A percentile compares a stretch with the other conserved stretches of the same genome.
Evolutionary conservation across 2,329 filamentous ascomycete genomes (phyloP).

Genomic region (Periglandula ipomoeae): DNA sequence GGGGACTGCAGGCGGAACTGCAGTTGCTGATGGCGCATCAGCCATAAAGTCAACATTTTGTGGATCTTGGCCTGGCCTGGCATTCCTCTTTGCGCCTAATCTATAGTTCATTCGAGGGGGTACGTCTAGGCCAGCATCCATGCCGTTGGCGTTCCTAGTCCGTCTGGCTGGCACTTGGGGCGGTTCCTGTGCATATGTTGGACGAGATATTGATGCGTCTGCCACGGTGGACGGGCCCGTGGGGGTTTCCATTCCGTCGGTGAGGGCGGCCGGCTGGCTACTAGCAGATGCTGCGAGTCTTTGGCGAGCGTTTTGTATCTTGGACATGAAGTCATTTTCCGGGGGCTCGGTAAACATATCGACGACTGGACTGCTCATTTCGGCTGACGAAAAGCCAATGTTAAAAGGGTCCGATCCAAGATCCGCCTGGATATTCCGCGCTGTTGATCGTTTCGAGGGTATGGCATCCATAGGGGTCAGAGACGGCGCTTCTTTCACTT

Average conservation of each 20-base stretch:
- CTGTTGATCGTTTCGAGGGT: slow-evolving; percentile 30
- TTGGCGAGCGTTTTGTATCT: slow-evolving; percentile 42
- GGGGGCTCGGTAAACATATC: slow-evolving; percentile 31
- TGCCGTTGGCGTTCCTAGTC: slow-evolving; percentile 42
- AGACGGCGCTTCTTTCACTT: slow-evolving; percentile 24
- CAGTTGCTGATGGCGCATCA: slow-evolving; percentile 29
- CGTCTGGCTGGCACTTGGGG: slow-evolving; percentile 44
- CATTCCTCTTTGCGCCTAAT: slow-evolving; percentile 34
- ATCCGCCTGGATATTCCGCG: slow-evolving; percentile 29
- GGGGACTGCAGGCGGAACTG: slow-evolving; percentile 28
- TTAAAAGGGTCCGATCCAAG: slow-evolving; percentile 42
- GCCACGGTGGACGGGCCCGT: slow-evolving; percentile 16
- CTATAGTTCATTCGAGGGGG: slow-evolving; percentile 57
- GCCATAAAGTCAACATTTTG: slow-evolving; percentile 27
- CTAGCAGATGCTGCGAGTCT: slow-evolving; percentile 31
- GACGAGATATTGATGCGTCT: slow-evolving; percentile 16
- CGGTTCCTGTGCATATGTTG: slow-evolving; percentile 29
- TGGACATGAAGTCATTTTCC: slow-evolving; percentile 47
- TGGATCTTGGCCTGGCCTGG: slow-evolving; percentile 24
- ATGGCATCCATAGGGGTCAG: slow-evolving; percentile 28
- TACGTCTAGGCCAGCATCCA: slow-evolving; percentile 45
- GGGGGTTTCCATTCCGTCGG: slow-evolving; percentile 57
- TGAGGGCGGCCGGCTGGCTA: slow-evolving; percentile 22
- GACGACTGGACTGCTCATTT: slow-evolving; percentile 33
- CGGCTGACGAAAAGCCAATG: slow-evolving; percentile 29